Conservation (phyloP, 1,284 basidiomycete species). For the Jaminaea rosea region DNA sequence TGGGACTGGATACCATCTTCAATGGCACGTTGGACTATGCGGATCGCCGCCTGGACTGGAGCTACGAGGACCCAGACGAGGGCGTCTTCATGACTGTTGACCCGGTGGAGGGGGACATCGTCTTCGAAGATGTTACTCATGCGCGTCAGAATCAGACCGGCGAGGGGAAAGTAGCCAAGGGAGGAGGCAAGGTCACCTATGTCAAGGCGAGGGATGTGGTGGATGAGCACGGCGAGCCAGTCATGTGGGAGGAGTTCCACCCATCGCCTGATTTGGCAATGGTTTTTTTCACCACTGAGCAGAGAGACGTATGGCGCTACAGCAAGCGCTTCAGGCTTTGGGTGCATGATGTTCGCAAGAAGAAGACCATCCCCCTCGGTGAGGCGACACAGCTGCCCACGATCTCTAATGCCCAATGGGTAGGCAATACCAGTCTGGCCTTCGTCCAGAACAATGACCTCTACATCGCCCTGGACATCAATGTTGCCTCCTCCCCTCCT, state of each 20-base stretch:
- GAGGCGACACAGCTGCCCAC: constrained; percentile 10
- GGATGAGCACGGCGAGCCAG: constrained; percentile 15
- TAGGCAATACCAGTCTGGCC: constrained; percentile 9
- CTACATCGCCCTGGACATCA: constrained; percentile 13
- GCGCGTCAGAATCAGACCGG: constrained; percentile 21
- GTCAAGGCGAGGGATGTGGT: constrained; percentile 27
- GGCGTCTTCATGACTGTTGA: constrained; percentile 37
- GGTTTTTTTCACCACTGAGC: constrained; percentile 27
- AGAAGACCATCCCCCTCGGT: constrained; percentile 56
- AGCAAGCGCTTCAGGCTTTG: constrained; percentile 83
- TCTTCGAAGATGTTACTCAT: constrained; percentile 37
- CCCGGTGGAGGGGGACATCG: constrained; percentile 20
- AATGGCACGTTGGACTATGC: constrained; percentile 15
- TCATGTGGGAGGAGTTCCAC: constrained; percentile 24
- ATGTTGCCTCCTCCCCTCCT: constrained; percentile 8
- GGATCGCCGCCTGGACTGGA: constrained; percentile 8
- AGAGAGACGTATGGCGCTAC: constrained; percentile 73
- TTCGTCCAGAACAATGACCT: constrained; percentile 33
- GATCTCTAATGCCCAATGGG: constrained; percentile 18
- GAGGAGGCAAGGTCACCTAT: constrained; percentile 24
- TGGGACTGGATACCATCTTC: constrained; percentile 27
- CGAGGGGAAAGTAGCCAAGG: constrained; percentile 20
- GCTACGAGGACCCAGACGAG: constrained; percentile 26
- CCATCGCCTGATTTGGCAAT: constrained; percentile 27
- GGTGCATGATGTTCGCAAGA: constrained; percentile 61